Percentiles rank a stretch among this genome's conserved stretches.
Evolutionary conservation across 306 rosid genomes (phyloP).

Genomic region (Acacia crassicarpa): DNA sequence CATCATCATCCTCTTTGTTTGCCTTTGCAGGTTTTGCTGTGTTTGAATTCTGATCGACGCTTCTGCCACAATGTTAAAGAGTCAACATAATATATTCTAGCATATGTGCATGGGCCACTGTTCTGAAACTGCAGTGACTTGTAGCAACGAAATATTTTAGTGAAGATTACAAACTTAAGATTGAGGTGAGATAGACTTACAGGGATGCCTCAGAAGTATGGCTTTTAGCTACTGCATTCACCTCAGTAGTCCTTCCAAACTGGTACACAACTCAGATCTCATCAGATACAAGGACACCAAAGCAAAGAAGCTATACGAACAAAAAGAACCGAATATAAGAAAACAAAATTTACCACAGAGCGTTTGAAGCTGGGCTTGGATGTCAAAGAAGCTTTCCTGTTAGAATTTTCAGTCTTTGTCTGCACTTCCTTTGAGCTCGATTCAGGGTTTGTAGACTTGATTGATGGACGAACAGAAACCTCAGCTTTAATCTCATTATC

Average conservation of each 20-base stretch:
- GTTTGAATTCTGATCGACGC: slow-evolving; percentile 49
- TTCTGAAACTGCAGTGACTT: background rate
- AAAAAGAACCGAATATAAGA: background rate
- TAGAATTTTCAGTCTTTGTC: slow-evolving; percentile 39
- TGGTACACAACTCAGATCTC: slow-evolving; percentile 30
- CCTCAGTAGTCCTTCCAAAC: slow-evolving; percentile 52
- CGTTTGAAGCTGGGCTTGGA: slow-evolving; percentile 40
- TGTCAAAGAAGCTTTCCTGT: slow-evolving; percentile 48
- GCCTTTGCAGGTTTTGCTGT: slow-evolving; percentile 44
- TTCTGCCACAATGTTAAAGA: slow-evolving; percentile 46
- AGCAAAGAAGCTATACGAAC: slow-evolving; percentile 9
- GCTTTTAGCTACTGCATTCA: slow-evolving; percentile 40
- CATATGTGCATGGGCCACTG: background rate
- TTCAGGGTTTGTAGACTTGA: slow-evolving; percentile 46
- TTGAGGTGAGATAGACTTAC: slow-evolving; percentile 49
- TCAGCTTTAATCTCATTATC: slow-evolving; percentile 48
- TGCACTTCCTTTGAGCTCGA: slow-evolving; percentile 52
- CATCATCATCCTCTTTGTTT: slow-evolving; percentile 71
- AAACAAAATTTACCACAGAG: slow-evolving; percentile 43
- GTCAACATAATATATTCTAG: slow-evolving; percentile 17
- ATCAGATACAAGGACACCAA: slow-evolving; percentile 27
- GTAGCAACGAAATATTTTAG: background rate
- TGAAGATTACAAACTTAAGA: background rate
- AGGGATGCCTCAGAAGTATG: slow-evolving; percentile 44
- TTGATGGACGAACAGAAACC: slow-evolving; percentile 44